These are phyloP conservation scores for Castanea sativa DNA, from an alignment of 306 rosid genomes.

Conservation along the genomic window DNA sequence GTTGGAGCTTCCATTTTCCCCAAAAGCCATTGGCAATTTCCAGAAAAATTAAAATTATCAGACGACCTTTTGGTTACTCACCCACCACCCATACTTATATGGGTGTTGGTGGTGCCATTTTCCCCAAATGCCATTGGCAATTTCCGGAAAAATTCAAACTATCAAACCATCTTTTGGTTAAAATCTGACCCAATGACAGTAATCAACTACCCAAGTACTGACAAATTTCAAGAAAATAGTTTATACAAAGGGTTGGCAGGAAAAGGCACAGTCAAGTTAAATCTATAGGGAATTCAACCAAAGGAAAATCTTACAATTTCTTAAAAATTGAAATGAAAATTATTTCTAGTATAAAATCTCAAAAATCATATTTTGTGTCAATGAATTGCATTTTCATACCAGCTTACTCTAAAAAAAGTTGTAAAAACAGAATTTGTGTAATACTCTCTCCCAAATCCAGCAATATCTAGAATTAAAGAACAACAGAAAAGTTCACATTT, in stretches of 20 bases:
- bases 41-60: not conserved
- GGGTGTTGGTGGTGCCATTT: too few relatives aligned
- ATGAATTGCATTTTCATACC: constrained; percentile 32
- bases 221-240: not conserved
- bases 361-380: too few relatives aligned
- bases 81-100: too few relatives aligned
- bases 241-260: not conserved
- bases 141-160: not conserved
- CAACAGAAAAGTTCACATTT: too few relatives aligned
- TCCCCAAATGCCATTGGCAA: too few relatives aligned
- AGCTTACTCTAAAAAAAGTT: constrained; percentile 53
- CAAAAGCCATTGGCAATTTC: too few relatives aligned
- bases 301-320: too few relatives aligned
- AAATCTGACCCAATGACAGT: not conserved
- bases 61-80: not conserved
- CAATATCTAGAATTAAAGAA: constrained; percentile 58
- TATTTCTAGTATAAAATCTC: too few relatives aligned
- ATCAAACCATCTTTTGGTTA: not conserved
- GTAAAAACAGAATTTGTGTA: constrained; percentile 86
- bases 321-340: too few relatives aligned
- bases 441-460: constrained; percentile 83
- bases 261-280: not conserved
- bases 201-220: not conserved
- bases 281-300: not conserved
- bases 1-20: too few relatives aligned